Conservation (phyloP, 1,284 basidiomycete genomes). For the Malassezia brasiliensis region DNA sequence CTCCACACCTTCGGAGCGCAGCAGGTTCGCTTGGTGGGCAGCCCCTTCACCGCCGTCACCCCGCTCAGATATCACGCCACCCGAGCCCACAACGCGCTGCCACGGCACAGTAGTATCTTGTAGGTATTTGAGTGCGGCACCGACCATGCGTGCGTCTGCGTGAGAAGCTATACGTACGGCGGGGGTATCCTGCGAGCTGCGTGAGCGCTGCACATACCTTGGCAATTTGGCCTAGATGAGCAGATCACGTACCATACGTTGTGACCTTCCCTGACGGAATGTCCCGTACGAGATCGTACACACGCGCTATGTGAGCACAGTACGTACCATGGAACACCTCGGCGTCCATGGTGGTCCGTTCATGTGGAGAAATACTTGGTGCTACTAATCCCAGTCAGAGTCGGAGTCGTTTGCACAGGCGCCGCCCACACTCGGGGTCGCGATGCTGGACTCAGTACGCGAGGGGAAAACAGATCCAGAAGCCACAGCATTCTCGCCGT, state of each 20-base stretch:
- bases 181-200: slow-evolving; percentile 31
- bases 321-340: slow-evolving; percentile 12
- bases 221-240: slow-evolving; percentile 32
- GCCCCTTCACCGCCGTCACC: slow-evolving; percentile 42
- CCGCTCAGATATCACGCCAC: slow-evolving; percentile 39
- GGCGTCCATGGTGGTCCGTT: slow-evolving; percentile 1
- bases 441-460: not conserved
- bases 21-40: slow-evolving; percentile 27
- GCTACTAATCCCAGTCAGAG: slow-evolving; percentile 23
- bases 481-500: too few species aligned
- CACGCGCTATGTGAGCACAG: slow-evolving; percentile 21
- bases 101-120: slow-evolving; percentile 31
- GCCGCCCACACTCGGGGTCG: not conserved
- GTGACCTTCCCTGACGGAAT: slow-evolving; percentile 38
- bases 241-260: slow-evolving; percentile 26
- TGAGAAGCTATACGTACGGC: slow-evolving; percentile 13
- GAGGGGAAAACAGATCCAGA: too few species aligned
- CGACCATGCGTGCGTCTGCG: slow-evolving; percentile 37
- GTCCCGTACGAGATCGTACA: slow-evolving; percentile 34
- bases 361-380: not conserved
- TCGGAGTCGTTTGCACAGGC: slow-evolving; percentile 11
- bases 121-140: slow-evolving; percentile 37
- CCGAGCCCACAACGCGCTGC: slow-evolving; percentile 38
- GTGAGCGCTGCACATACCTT: slow-evolving; percentile 10
- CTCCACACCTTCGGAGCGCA: slow-evolving; percentile 29